Percentiles rank a stretch among this genome's conserved stretches.
These are phyloP conservation scores for Erythrophleum fordii DNA, from an alignment of 306 rosid species.

Conservation along the genomic window DNA sequence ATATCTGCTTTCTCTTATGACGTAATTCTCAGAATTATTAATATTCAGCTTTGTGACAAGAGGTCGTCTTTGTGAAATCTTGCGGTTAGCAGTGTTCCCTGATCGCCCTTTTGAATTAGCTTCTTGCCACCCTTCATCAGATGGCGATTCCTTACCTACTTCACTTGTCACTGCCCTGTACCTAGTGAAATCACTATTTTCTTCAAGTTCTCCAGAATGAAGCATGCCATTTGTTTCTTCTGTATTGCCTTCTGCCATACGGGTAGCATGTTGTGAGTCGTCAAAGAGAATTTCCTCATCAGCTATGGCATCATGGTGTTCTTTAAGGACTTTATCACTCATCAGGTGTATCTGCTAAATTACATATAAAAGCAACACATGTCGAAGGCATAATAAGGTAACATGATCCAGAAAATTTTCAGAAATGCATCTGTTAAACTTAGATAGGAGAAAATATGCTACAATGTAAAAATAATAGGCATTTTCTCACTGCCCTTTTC, in stretches of 20 bases:
- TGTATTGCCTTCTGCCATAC: constrained; percentile 29
- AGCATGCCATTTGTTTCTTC: constrained; percentile 39
- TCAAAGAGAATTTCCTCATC: constrained; percentile 47
- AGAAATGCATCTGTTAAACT: constrained; percentile 5
- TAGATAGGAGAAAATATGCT: not conserved
- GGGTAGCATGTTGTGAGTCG: constrained; percentile 38
- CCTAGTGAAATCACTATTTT: constrained; percentile 41
- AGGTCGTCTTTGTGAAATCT: constrained; percentile 58
- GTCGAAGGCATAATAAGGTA: not conserved
- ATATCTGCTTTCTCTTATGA: constrained; percentile 51
- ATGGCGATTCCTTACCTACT: constrained; percentile 55
- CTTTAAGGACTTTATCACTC: constrained; percentile 57
- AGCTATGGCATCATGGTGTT: constrained; percentile 37
- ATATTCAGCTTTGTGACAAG: constrained; percentile 58
- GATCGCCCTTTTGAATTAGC: constrained; percentile 78
- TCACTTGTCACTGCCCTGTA: constrained; percentile 43
- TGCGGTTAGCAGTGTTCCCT: constrained; percentile 58
- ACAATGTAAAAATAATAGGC: not conserved
- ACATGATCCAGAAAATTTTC: not conserved
- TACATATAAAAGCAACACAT: constrained; percentile 25
- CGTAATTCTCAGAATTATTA: constrained; percentile 45
- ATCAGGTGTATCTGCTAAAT: constrained; percentile 56
- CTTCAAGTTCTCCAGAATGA: constrained; percentile 50
- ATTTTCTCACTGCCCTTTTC: not conserved
- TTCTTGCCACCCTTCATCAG: constrained; percentile 97